Evolutionary conservation across 257 asterid species (phyloP).

Genomic region (Vinca minor): DNA sequence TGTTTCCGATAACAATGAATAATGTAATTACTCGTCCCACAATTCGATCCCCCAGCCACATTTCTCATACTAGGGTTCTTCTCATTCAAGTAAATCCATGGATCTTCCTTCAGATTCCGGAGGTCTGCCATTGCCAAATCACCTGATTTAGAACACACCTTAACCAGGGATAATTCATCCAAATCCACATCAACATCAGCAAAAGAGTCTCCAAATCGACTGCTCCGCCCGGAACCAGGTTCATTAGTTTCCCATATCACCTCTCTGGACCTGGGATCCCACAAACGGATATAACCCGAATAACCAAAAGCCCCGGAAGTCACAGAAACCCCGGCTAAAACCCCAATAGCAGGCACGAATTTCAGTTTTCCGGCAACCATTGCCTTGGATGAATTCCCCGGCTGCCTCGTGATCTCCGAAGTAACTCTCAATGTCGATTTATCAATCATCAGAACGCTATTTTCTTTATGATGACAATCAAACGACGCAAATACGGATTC

Average conservation of each 20-base stretch:
- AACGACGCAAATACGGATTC: slow-evolving; percentile 57
- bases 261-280: slow-evolving; percentile 65
- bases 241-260: slow-evolving; percentile 87
- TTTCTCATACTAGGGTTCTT: slow-evolving; percentile 76
- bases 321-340: slow-evolving; percentile 57
- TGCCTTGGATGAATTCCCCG: slow-evolving; percentile 63
- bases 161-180: slow-evolving; percentile 51
- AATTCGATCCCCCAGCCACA: slow-evolving; percentile 37
- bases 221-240: slow-evolving; percentile 93
- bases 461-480: slow-evolving; percentile 74
- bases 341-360: slow-evolving; percentile 33
- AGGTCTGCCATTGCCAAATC: slow-evolving; percentile 84
- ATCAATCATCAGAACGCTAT: slow-evolving; percentile 63
- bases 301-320: slow-evolving; percentile 83
- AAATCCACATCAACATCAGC: slow-evolving; percentile 65
- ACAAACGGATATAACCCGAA: slow-evolving; percentile 73
- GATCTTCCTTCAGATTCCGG: slow-evolving; percentile 70
- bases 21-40: slow-evolving; percentile 31
- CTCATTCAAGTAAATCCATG: slow-evolving; percentile 87
- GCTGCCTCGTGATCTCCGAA: slow-evolving; percentile 61
- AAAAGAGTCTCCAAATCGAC: slow-evolving; percentile 81
- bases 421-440: slow-evolving; percentile 44
- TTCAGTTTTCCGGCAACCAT: slow-evolving; percentile 59
- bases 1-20: slow-evolving; percentile 69
- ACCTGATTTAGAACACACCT: slow-evolving; percentile 85